Base-by-base conservation (phyloP, 2,329 filamentous ascomycete genomes). In the Trichoderma oligosporum region DNA sequence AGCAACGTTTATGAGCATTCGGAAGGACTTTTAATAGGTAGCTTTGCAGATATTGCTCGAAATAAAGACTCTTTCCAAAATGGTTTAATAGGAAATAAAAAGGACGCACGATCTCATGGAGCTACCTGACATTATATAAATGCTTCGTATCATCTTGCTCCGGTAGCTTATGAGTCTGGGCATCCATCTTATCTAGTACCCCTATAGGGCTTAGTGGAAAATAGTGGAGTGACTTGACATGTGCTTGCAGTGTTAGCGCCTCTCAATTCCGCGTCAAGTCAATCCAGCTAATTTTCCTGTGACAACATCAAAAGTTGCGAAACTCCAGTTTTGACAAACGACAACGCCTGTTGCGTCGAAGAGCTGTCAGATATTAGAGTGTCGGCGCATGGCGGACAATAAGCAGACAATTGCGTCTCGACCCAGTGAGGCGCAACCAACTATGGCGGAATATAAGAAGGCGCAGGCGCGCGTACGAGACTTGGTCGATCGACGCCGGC, bases 381-480 rank as follows among this genome's bases (percentile, higher is more conserved):
- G 35, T 42, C 35, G n/a, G 57, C 63, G 56, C 41, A 74, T 74
- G 72, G 67, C 71, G 24, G 71, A 73, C 56, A 68, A 62, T 39
- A 73, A 71, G 47, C 63, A 64, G 45, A 56, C 56, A 33, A 60
- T 56, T 56, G 60, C 61, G 31, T 51, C 63, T 33, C 66, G 63
- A 51, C 51, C 62, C 36, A 63, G 53, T 55, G 66, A 65, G 29
- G 65, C 69, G 31, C 67, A 70, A 58, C 68, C 70, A 22, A 74
- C 69, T 6, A 69, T 74, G 68, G 72, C 74, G 16, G 77, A 80
- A 63, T 81, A 81, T 60, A 77, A 78, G 65, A 78, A 79, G 60
- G 75, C 79, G 41, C 76, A 79, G 60, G 70, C 74, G 45, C 72
- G 74, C 25, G 74, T 81, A 52, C 76, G 77, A 44, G 76, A 78